These are phyloP conservation scores for Talaromyces sp. DNA, from an alignment of 2,329 filamentous ascomycete genomes.

Conservation along the genomic window DNA sequence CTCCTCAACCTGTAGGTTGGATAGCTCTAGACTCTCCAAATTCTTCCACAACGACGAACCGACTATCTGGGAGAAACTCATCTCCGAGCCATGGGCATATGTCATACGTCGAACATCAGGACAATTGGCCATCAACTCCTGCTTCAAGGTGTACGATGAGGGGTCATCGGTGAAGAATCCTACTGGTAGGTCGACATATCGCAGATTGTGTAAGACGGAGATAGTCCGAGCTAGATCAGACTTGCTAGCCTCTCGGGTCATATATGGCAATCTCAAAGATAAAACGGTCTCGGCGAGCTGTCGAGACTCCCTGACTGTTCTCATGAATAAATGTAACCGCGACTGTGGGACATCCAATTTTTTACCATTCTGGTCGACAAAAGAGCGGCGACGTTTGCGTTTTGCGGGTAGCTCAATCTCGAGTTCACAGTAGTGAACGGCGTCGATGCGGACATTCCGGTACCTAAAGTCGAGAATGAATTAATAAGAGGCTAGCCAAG, in stretches of 20 bases:
- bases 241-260: constrained; percentile 85
- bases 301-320: constrained; percentile 75
- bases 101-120: constrained; percentile 84
- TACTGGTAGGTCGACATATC: constrained; percentile 86
- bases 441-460: constrained; percentile 85
- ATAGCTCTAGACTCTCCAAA: constrained; percentile 42
- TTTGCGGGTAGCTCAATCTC: constrained; percentile 77
- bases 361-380: constrained; percentile 72
- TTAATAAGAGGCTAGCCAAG: not conserved
- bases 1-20: constrained; percentile 37
- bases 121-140: constrained; percentile 81
- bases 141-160: constrained; percentile 69
- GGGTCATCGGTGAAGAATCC: constrained; percentile 81
- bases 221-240: constrained; percentile 81
- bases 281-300: constrained; percentile 67
- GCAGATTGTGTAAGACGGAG: constrained; percentile 77
- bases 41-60: constrained; percentile 48
- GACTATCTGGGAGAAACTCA: constrained; percentile 67
- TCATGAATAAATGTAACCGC: constrained; percentile 73
- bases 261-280: constrained; percentile 87
- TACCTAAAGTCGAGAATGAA: constrained; percentile 56
- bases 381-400: constrained; percentile 68
- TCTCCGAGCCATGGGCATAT: constrained; percentile 74
- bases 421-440: constrained; percentile 88
- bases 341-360: constrained; percentile 75